phyloP scores from a whole-genome alignment of 768 basidiomycete species.

The Galerina sulciceps region DNA sequence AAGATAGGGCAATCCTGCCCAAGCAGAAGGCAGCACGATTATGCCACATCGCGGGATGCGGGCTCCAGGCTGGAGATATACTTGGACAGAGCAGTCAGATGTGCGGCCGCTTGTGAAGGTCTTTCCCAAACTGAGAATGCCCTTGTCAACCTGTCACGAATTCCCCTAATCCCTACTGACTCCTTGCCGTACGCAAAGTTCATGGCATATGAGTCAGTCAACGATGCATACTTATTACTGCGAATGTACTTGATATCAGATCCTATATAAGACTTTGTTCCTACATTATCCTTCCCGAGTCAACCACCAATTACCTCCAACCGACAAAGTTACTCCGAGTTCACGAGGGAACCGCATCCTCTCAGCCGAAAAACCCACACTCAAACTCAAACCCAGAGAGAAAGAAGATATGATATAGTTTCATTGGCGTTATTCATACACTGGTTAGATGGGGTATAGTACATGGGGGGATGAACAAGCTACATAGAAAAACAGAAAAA shows the following conservation, averaged over 20 bases:
- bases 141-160: not conserved
- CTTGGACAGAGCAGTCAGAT: conserved; percentile 1
- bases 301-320: not conserved
- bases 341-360: too few relatives aligned
- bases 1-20: too few relatives aligned
- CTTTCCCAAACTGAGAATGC: not conserved
- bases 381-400: not conserved
- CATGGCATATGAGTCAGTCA: not conserved
- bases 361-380: too few relatives aligned
- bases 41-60: too few relatives aligned
- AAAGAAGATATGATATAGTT: conserved; percentile 9
- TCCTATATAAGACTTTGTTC: too few relatives aligned
- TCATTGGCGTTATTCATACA: conserved; percentile 15
- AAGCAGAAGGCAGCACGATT: too few relatives aligned
- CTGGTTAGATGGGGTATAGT: conserved; percentile 24
- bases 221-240: too few relatives aligned
- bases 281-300: not conserved
- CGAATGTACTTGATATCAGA: too few relatives aligned
- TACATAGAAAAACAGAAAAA: conserved; percentile 19
- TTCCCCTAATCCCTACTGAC: not conserved
- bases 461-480: conserved; percentile 17
- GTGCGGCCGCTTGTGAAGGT: too few relatives aligned
- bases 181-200: not conserved
- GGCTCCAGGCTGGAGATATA: not conserved
- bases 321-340: not conserved